Percentiles rank a stretch among this genome's conserved stretches.
Conservation (phyloP, 2,329 filamentous ascomycete genomes). For the Xylaria sp. region DNA sequence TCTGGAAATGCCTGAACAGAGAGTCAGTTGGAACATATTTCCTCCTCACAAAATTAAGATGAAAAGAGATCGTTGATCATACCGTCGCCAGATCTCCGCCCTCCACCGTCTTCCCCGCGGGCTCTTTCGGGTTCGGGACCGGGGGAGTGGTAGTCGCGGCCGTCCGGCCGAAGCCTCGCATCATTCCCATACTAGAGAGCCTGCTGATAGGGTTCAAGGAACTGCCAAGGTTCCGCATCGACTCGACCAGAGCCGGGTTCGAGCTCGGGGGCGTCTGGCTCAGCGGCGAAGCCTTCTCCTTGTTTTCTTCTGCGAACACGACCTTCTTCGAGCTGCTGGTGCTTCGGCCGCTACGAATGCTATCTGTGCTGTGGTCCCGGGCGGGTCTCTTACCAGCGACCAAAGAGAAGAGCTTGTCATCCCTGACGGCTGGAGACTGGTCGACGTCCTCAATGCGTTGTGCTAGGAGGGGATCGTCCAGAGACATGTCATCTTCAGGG, state of each 20-base stretch:
- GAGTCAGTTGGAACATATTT: constrained; percentile 12
- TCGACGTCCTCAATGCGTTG: constrained; percentile 56
- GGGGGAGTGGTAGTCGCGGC: constrained; percentile 53
- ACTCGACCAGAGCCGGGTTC: constrained; percentile 77
- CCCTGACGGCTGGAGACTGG: constrained; percentile 50
- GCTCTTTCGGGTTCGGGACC: constrained; percentile 54
- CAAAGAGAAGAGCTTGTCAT: constrained; percentile 76
- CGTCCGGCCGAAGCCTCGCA: constrained; percentile 77
- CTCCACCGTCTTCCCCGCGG: constrained; percentile 53
- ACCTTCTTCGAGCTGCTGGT: constrained; percentile 69
- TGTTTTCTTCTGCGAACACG: constrained; percentile 59
- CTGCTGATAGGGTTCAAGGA: constrained; percentile 85
- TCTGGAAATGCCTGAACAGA: constrained; percentile 67
- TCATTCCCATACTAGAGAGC: constrained; percentile 76
- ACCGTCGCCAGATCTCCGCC: constrained; percentile 68
- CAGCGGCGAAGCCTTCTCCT: constrained; percentile 52
- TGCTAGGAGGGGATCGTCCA: constrained; percentile 66
- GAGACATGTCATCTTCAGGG: constrained; percentile 68
- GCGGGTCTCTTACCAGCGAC: constrained; percentile 71
- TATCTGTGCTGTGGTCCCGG: constrained; percentile 82
- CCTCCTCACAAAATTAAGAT: background rate
- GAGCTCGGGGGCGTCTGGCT: constrained; percentile 48
- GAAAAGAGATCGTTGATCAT: constrained; percentile 44
- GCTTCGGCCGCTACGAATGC: constrained; percentile 71
- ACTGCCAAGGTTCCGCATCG: constrained; percentile 82